These are phyloP conservation scores for Geotrichum siamense DNA, from an alignment of 1,139 yeast genomes.

Conservation along the genomic window DNA sequence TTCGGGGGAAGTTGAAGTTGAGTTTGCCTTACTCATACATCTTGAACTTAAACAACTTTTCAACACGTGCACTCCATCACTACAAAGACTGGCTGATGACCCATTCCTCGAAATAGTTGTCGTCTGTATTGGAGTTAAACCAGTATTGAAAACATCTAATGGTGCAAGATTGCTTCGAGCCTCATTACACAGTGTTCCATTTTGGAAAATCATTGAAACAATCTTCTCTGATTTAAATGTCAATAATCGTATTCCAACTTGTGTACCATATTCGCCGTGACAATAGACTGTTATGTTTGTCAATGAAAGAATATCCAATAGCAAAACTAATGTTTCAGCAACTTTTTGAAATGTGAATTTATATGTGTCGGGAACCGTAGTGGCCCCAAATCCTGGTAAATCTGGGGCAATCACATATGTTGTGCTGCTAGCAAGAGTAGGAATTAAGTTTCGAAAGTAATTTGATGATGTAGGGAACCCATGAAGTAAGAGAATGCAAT, in stretches of 20 bases:
- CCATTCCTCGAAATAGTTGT: neutral
- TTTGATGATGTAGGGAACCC: slow-evolving; percentile 43
- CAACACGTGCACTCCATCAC: neutral
- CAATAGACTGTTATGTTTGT: slow-evolving; percentile 33
- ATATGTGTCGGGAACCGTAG: slow-evolving; percentile 32
- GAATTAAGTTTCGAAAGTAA: slow-evolving; percentile 37
- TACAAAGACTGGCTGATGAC: neutral
- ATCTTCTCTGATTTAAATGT: slow-evolving; percentile 32
- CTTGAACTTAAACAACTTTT: slow-evolving; percentile 3
- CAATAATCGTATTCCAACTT: slow-evolving; percentile 38
- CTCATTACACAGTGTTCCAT: slow-evolving; percentile 40
- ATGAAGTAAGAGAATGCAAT: slow-evolving; percentile 36
- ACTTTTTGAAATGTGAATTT: slow-evolving; percentile 34
- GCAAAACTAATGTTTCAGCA: slow-evolving; percentile 33
- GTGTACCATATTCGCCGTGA: slow-evolving; percentile 43
- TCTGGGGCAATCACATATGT: slow-evolving; percentile 39
- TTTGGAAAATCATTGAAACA: slow-evolving; percentile 36
- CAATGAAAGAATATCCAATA: slow-evolving; percentile 32
- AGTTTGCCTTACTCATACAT: neutral
- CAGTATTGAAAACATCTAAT: slow-evolving; percentile 13
- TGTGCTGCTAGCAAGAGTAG: slow-evolving; percentile 32
- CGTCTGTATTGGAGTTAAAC: neutral
- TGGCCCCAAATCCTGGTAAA: slow-evolving; percentile 41
- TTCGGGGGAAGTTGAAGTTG: neutral
- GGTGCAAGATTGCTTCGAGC: slow-evolving; percentile 2